Conservation (phyloP, 495 filamentous ascomycete species). For the Penicillium dipodomyicola region DNA sequence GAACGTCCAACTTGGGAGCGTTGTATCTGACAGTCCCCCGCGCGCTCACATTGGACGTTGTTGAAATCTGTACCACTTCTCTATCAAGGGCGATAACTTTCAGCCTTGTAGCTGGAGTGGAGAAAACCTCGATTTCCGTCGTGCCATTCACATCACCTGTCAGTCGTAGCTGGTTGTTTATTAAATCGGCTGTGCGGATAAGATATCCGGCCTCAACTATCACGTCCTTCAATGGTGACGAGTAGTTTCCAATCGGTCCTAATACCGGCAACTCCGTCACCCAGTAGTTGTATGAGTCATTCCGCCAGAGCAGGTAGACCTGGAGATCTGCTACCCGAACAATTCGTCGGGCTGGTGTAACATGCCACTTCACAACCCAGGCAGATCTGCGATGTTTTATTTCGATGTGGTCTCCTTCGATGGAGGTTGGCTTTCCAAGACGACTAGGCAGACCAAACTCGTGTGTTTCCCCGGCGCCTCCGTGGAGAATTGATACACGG, state of each 20-base stretch:
- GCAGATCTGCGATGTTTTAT: conserved; percentile 34
- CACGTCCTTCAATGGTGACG: conserved; percentile 28
- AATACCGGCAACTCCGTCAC: conserved; percentile 45
- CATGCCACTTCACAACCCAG: conserved; percentile 52
- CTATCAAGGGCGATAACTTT: conserved; percentile 54
- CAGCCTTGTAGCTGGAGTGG: conserved; percentile 38
- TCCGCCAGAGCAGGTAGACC: conserved; percentile 53
- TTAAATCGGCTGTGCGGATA: conserved; percentile 52
- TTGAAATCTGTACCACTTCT: conserved; percentile 26
- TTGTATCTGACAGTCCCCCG: conserved; percentile 44
- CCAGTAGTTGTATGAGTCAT: conserved; percentile 67
- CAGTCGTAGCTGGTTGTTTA: conserved; percentile 46
- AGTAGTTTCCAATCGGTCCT: conserved; percentile 21
- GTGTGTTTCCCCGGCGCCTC: conserved; percentile 59
- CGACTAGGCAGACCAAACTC: conserved; percentile 53
- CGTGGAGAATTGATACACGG: conserved; percentile 63
- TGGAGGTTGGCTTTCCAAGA: conserved; percentile 15
- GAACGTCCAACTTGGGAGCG: conserved; percentile 46
- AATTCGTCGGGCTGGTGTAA: conserved; percentile 39
- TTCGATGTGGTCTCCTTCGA: conserved; percentile 27
- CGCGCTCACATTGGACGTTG: conserved; percentile 33
- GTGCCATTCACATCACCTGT: conserved; percentile 65
- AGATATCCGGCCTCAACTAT: conserved; percentile 65
- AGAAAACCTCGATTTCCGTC: conserved; percentile 58
- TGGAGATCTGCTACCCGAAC: conserved; percentile 47